phyloP scores from a whole-genome alignment of 2,329 filamentous ascomycete species.

The Aspergillus eucalypticola region DNA sequence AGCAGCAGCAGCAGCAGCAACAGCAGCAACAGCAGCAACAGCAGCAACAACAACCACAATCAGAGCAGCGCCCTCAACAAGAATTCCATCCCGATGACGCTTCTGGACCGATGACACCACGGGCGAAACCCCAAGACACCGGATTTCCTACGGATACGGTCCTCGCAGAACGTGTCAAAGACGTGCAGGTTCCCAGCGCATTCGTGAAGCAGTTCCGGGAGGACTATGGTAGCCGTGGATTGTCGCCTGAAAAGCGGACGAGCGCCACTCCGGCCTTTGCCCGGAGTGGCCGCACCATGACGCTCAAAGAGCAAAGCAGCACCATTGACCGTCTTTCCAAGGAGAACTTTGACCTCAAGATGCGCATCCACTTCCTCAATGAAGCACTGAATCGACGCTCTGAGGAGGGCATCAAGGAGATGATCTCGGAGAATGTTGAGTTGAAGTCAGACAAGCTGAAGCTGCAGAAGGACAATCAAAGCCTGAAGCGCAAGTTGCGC shows the following conservation, averaged over 20 bases:
- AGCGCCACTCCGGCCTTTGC: slow-evolving; percentile 52
- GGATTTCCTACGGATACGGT: slow-evolving; percentile 80
- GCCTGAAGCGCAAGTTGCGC: slow-evolving; percentile 75
- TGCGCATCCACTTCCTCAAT: slow-evolving; percentile 96
- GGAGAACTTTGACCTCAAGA: slow-evolving; percentile 96
- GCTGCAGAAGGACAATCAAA: slow-evolving; percentile 86
- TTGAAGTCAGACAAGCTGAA: slow-evolving; percentile 87
- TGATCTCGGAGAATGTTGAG: slow-evolving; percentile 97
- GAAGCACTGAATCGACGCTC: slow-evolving; percentile 90
- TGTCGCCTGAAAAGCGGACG: slow-evolving; percentile 60
- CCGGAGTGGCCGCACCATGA: slow-evolving; percentile 70
- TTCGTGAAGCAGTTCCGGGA: slow-evolving; percentile 82
- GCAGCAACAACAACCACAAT: slow-evolving; percentile 19
- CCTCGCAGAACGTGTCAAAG: slow-evolving; percentile 82
- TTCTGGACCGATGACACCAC: slow-evolving; percentile 69
- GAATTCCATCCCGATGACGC: slow-evolving; percentile 39
- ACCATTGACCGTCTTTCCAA: slow-evolving; percentile 96
- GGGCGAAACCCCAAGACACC: slow-evolving; percentile 57
- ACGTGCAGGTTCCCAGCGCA: slow-evolving; percentile 87
- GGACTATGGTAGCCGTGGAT: slow-evolving; percentile 60
- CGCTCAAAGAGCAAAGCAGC: slow-evolving; percentile 94
- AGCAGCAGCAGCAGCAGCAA: slow-evolving; percentile 32
- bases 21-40: background rate
- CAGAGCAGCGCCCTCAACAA: slow-evolving; percentile 27
- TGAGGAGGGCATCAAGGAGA: slow-evolving; percentile 94